Percentiles rank a stretch among this genome's conserved stretches.
Conservation (phyloP, 2,329 filamentous ascomycete genomes). For the Penicillium sp. region DNA sequence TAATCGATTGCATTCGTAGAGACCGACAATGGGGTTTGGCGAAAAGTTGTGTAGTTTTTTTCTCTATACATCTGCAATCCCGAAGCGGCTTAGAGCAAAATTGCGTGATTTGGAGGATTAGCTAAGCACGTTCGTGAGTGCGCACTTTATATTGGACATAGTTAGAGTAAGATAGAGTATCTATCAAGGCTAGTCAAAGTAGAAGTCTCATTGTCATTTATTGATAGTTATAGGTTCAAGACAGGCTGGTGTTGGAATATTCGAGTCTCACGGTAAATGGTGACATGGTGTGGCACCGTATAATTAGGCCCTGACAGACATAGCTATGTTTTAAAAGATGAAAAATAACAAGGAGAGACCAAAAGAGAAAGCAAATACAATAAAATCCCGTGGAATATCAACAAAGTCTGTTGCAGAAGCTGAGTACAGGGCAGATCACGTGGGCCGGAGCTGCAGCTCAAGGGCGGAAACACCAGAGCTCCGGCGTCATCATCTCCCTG, state of each 20-base stretch:
- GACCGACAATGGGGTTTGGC: conserved; percentile 3
- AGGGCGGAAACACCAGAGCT: conserved; percentile 20
- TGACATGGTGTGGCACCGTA: background rate
- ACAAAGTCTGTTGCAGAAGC: background rate
- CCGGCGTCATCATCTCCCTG: conserved; percentile 15
- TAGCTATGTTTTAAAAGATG: too few species aligned
- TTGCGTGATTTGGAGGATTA: conserved; percentile 29
- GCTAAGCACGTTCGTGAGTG: conserved; percentile 12
- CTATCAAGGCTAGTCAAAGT: background rate
- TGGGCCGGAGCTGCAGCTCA: conserved; percentile 28
- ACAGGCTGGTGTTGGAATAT: background rate
- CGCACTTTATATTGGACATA: background rate
- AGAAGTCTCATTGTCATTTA: background rate
- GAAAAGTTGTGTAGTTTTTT: conserved; percentile 5
- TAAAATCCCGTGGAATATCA: background rate
- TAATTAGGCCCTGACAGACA: background rate
- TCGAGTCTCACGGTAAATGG: background rate
- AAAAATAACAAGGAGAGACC: too few species aligned
- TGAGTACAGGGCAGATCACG: conserved; percentile 21
- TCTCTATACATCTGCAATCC: conserved; percentile 25
- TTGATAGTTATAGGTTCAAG: background rate
- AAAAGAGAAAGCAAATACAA: background rate
- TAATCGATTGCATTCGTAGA: background rate
- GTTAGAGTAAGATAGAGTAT: too few species aligned
- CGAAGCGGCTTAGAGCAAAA: conserved; percentile 28